phyloP scores from a whole-genome alignment of 2,329 filamentous ascomycete genomes.

The Cercospora zeae-maydis region DNA sequence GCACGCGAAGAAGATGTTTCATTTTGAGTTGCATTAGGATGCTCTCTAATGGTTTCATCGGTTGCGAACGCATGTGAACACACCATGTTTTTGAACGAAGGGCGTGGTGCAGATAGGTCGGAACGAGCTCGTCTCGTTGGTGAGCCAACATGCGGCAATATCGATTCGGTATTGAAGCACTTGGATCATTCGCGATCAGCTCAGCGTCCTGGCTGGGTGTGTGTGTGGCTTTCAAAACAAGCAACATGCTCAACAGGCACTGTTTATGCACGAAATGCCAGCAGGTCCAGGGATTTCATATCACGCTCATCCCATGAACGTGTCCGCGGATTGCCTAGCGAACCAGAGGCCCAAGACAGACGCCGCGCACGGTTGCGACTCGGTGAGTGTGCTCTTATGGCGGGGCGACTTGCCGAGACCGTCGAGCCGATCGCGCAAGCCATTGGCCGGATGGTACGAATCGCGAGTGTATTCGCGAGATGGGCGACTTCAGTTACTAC shows the following conservation, averaged over 20 bases:
- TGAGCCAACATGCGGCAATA: neutral
- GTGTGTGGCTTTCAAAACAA: neutral
- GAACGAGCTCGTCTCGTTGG: neutral
- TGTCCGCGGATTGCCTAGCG: slow-evolving; percentile 3
- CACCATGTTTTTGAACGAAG: neutral
- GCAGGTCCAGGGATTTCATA: neutral
- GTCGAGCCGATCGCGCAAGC: neutral
- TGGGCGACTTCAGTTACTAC: neutral
- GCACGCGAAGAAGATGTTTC: slow-evolving; percentile 13
- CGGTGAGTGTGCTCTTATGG: neutral
- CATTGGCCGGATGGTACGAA: neutral
- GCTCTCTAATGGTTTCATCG: slow-evolving; percentile 18
- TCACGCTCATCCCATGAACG: neutral
- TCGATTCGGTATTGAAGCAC: neutral
- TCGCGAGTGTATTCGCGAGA: neutral
- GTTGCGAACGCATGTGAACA: neutral
- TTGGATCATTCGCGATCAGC: neutral
- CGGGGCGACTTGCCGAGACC: neutral
- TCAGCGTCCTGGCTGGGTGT: neutral
- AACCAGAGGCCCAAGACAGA: neutral
- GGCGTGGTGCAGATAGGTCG: neutral
- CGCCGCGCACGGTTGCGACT: neutral
- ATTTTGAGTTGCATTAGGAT: slow-evolving; percentile 15
- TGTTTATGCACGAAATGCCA: neutral
- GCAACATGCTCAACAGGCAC: neutral